Percentiles rank a stretch among this genome's conserved stretches.
phyloP scores from a whole-genome alignment of 2,329 filamentous ascomycete genomes.

The Waltergamsia citrina region DNA sequence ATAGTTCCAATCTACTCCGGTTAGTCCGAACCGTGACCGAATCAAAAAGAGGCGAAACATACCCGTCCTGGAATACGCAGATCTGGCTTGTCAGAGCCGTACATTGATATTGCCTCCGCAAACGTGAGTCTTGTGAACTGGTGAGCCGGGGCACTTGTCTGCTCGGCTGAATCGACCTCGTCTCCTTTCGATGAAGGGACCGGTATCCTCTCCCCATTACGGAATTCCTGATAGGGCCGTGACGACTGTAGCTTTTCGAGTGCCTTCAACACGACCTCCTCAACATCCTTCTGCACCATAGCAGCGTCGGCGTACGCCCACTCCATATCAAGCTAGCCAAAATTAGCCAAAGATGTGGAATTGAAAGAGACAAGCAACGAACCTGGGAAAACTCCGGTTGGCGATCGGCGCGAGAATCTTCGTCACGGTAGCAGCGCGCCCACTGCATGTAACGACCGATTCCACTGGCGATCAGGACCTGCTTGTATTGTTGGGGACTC shows the following conservation, averaged over 20 bases:
- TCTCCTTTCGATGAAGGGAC: conserved; percentile 15
- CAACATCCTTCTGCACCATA: conserved; percentile 22
- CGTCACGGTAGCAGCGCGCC: conserved; percentile 89
- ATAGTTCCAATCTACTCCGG: too few relatives aligned
- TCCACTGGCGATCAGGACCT: conserved; percentile 90
- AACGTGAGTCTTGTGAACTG: conserved; percentile 23
- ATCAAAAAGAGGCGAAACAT: conserved; percentile 11
- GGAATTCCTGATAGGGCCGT: conserved; percentile 55
- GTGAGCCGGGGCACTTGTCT: conserved; percentile 12
- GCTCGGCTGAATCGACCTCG: background rate
- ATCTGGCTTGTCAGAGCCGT: conserved; percentile 91
- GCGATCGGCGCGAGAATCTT: conserved; percentile 83
- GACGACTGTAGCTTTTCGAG: conserved; percentile 16
- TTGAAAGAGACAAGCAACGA: background rate
- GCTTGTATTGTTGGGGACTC: conserved; percentile 97
- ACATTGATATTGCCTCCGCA: conserved; percentile 56
- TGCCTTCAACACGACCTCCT: conserved; percentile 21
- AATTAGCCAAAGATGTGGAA: background rate
- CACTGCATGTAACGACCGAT: conserved; percentile 82
- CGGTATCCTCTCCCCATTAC: conserved; percentile 20
- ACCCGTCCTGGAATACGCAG: conserved; percentile 63
- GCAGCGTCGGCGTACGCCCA: conserved; percentile 68
- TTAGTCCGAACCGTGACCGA: too few relatives aligned
- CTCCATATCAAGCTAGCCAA: conserved; percentile 73
- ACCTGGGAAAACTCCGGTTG: conserved; percentile 96